These are phyloP conservation scores for Barnettozyma pratensis DNA, from an alignment of 805 yeast genomes.

Conservation along the genomic window DNA sequence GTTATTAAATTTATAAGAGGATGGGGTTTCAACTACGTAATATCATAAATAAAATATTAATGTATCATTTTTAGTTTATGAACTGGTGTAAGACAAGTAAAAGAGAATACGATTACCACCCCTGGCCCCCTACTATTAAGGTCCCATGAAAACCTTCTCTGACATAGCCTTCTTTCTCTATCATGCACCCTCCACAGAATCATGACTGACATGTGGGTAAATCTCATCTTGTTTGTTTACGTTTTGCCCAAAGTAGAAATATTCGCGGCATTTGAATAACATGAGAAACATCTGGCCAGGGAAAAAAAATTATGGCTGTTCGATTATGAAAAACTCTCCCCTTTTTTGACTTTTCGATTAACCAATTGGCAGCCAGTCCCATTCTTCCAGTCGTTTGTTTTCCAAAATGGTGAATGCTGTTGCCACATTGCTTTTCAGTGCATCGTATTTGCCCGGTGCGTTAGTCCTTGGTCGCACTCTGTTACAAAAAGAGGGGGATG, in stretches of 20 bases:
- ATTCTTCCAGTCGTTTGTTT: not conserved
- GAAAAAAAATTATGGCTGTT: no score
- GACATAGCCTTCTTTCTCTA: no score
- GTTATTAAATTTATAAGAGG: not conserved
- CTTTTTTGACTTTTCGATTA: not conserved
- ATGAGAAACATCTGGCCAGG: no score
- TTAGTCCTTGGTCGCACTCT: slow-evolving; percentile 42
- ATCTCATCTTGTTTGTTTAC: slow-evolving; percentile 1
- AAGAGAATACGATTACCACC: no score
- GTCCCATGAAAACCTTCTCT: no score
- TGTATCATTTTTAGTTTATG: slow-evolving; percentile 1
- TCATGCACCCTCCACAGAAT: not conserved
- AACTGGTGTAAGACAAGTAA: not conserved
- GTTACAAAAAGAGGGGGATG: slow-evolving; percentile 11
- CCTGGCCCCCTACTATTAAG: no score
- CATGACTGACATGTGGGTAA: not conserved
- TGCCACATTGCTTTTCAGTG: slow-evolving; percentile 44
- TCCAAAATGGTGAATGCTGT: slow-evolving; percentile 29
- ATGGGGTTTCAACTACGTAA: not conserved
- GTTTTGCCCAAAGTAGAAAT: slow-evolving; percentile 1
- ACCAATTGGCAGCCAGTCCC: not conserved
- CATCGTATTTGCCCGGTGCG: slow-evolving; percentile 54
- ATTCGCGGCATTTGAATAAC: not conserved
- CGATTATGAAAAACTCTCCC: not conserved
- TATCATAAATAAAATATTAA: not conserved